Percentiles rank a stretch among this genome's conserved stretches.
Conservation (phyloP, 2,329 filamentous ascomycete genomes). For the Xylaria hypoxylon region DNA sequence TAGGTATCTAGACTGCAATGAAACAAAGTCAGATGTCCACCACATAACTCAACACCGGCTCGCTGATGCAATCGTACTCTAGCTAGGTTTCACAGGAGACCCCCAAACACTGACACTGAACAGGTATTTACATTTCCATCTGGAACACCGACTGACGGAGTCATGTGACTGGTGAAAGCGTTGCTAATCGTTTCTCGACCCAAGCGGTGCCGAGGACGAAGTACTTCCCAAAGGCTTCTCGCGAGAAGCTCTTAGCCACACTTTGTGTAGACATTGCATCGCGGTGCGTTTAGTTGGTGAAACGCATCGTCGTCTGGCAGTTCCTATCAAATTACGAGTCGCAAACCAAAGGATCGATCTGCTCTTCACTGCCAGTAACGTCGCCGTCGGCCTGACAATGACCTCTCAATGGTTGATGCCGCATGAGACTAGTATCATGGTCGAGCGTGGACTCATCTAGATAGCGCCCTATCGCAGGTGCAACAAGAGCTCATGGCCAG, state of each 20-base stretch:
- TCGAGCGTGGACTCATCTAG: slow-evolving; percentile 46
- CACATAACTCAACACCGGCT: slow-evolving; percentile 3
- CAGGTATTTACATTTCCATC: slow-evolving; percentile 16
- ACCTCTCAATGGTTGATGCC: slow-evolving; percentile 33
- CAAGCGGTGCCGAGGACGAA: slow-evolving; percentile 23
- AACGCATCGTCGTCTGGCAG: slow-evolving; percentile 42
- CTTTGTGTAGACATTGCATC: slow-evolving; percentile 32
- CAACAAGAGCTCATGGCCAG: slow-evolving; percentile 40
- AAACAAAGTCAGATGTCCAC: slow-evolving; percentile 20
- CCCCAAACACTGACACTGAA: slow-evolving; percentile 27
- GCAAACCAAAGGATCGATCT: slow-evolving; percentile 25
- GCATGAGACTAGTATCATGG: slow-evolving; percentile 35
- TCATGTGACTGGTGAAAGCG: slow-evolving; percentile 38
- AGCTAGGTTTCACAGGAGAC: slow-evolving; percentile 30
- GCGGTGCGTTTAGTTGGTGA: slow-evolving; percentile 27
- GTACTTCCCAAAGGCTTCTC: slow-evolving; percentile 13
- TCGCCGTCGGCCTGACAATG: slow-evolving; percentile 36
- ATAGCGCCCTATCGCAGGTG: slow-evolving; percentile 43
- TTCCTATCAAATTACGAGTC: slow-evolving; percentile 40
- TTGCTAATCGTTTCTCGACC: slow-evolving; percentile 12
- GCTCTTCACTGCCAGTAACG: slow-evolving; percentile 35
- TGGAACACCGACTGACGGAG: slow-evolving; percentile 15
- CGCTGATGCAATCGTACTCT: slow-evolving; percentile 20
- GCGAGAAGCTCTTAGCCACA: slow-evolving; percentile 24
- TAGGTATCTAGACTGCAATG: slow-evolving; percentile 6